Conservation (phyloP, 164 flowering plant species). For the Sedum album region DNA sequence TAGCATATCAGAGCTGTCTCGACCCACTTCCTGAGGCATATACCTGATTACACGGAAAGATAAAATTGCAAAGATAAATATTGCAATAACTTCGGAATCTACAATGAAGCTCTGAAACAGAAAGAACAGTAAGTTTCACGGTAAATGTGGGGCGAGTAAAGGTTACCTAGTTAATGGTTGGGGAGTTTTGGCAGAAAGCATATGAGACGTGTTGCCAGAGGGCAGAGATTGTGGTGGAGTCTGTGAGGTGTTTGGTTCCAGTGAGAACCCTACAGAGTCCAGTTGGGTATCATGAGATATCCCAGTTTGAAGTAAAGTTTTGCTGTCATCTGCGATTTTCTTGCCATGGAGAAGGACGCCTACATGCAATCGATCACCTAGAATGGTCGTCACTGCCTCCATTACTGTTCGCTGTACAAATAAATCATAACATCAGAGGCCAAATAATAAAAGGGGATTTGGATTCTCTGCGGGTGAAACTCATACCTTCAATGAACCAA, state of each 20-base stretch:
- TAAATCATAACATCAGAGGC: conserved; percentile 10
- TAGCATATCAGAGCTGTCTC: conserved; percentile 24
- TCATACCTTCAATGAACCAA: conserved; percentile 87
- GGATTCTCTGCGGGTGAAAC: conserved; percentile 62
- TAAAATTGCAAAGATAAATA: neutral
- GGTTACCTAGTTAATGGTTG: conserved; percentile 51
- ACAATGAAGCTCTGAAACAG: neutral
- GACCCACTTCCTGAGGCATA: conserved; percentile 17
- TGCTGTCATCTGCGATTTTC: conserved; percentile 74
- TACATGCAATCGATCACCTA: conserved; percentile 67
- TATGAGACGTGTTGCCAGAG: conserved; percentile 29
- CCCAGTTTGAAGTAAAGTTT: conserved; percentile 71
- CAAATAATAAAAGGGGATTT: neutral
- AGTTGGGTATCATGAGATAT: conserved; percentile 47
- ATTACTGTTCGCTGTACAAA: conserved; percentile 63
- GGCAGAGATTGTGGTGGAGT: conserved; percentile 23
- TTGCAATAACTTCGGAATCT: neutral
- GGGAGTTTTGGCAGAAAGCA: conserved; percentile 26
- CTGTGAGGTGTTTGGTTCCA: conserved; percentile 58
- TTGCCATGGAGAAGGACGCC: conserved; percentile 83
- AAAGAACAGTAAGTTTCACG: neutral
- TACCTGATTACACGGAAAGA: conserved; percentile 30
- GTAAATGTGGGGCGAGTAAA: neutral
- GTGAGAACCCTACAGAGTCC: conserved; percentile 57
- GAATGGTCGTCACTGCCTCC: conserved; percentile 84